A percentile compares a stretch with the other conserved stretches of the same genome.
These are phyloP conservation scores for Lycium barbarum DNA, from an alignment of 257 asterid species.

Conservation along the genomic window DNA sequence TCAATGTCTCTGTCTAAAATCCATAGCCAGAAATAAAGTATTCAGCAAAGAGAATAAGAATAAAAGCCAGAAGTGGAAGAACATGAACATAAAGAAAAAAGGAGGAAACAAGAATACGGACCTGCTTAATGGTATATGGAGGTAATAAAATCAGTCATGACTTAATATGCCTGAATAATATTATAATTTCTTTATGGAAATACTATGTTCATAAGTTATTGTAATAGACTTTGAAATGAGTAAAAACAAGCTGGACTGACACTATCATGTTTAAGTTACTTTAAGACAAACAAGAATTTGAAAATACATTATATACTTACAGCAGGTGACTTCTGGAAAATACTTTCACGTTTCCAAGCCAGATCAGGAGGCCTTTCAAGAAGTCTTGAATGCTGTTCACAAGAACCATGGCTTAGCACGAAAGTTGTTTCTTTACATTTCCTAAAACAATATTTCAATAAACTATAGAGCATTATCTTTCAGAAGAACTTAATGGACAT, in stretches of 20 bases:
- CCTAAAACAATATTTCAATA: not conserved
- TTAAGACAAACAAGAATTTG: not conserved
- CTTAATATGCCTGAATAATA: not conserved
- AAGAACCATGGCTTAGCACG: conserved; percentile 20
- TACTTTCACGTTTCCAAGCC: conserved; percentile 75
- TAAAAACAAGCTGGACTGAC: not conserved
- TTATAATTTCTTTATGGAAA: conserved; percentile 6
- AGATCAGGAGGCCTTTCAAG: conserved; percentile 95
- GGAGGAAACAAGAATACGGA: conserved; percentile 15
- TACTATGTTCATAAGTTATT: conserved; percentile 3
- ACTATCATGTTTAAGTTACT: not conserved
- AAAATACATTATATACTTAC: conserved; percentile 56
- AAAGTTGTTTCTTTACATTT: conserved; percentile 16
- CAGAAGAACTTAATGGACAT: conserved; percentile 10
- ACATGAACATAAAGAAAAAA: conserved; percentile 23
- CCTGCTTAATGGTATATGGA: conserved; percentile 12
- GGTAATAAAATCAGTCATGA: not conserved
- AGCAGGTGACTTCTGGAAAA: conserved; percentile 72
- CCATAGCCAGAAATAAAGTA: conserved; percentile 25
- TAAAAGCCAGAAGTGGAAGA: conserved; percentile 10
- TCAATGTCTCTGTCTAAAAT: conserved; percentile 72
- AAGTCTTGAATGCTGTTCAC: conserved; percentile 76
- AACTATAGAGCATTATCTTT: not conserved
- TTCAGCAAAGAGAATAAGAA: conserved; percentile 15
- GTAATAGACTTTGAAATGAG: conserved; percentile 16